Percentiles rank a stretch among this genome's conserved stretches.
Evolutionary conservation across 768 basidiomycete species (phyloP).

Genomic region (Auriscalpium orientale): DNA sequence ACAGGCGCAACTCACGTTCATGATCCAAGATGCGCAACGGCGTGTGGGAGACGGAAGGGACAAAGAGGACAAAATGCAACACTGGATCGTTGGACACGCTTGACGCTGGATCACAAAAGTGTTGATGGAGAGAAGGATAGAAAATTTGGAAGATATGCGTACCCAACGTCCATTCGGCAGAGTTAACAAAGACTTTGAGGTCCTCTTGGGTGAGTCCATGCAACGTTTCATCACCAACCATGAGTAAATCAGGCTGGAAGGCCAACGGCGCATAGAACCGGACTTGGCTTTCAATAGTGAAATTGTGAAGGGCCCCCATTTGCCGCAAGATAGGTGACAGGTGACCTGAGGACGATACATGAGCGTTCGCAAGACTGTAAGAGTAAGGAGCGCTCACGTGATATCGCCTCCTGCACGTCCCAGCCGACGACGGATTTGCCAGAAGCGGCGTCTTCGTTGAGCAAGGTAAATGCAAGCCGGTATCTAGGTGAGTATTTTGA

Average conservation of each 20-base stretch:
- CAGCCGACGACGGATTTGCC: slow-evolving; percentile 57
- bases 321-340: slow-evolving; percentile 56
- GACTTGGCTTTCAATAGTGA: slow-evolving; percentile 91
- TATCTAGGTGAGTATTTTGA: slow-evolving; percentile 77
- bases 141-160: slow-evolving; percentile 13
- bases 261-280: slow-evolving; percentile 88
- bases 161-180: slow-evolving; percentile 95
- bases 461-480: slow-evolving; percentile 83
- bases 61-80: slow-evolving; percentile 83
- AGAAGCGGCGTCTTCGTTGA: slow-evolving; percentile 82
- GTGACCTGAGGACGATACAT: slow-evolving; percentile 41
- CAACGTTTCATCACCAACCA: slow-evolving; percentile 25
- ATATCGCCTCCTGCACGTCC: slow-evolving; percentile 62
- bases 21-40: slow-evolving; percentile 63
- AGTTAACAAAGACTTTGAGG: slow-evolving; percentile 89
- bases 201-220: slow-evolving; percentile 73
- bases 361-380: slow-evolving; percentile 1
- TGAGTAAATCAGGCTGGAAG: slow-evolving; percentile 49
- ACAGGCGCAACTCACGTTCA: slow-evolving; percentile 31
- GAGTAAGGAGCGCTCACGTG: slow-evolving; percentile 39
- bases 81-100: slow-evolving; percentile 91
- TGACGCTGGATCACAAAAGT: slow-evolving; percentile 54
- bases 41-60: slow-evolving; percentile 62
- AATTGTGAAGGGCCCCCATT: slow-evolving; percentile 71
- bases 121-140: slow-evolving; percentile 2